Evolutionary conservation across 768 basidiomycete species (phyloP).

Genomic region (Psilocybe azurescens): DNA sequence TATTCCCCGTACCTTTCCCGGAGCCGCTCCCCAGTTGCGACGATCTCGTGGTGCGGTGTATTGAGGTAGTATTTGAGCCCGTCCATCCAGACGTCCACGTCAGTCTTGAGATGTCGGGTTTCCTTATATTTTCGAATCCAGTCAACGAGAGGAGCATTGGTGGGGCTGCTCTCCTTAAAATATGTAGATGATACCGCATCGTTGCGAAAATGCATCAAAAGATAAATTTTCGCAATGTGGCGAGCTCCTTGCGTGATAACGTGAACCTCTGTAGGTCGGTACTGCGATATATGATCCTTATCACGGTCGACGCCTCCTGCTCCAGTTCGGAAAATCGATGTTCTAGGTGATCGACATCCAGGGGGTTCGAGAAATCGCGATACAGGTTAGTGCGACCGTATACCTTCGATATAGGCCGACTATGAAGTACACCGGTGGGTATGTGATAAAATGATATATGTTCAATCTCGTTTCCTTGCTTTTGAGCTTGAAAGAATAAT

Average conservation of each 20-base stretch:
- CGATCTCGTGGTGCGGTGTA: constrained; percentile 32
- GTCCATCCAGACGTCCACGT: constrained; percentile 34
- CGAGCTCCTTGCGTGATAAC: constrained; percentile 33
- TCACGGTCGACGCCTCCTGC: constrained; percentile 26
- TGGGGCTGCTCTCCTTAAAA: constrained; percentile 31
- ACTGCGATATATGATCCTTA: constrained; percentile 23
- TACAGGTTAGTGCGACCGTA: constrained; percentile 33
- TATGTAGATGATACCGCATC: constrained; percentile 26
- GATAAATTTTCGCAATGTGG: constrained; percentile 39
- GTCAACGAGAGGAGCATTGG: constrained; percentile 22
- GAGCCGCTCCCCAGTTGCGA: constrained; percentile 26
- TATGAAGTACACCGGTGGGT: constrained; percentile 18
- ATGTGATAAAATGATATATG: constrained; percentile 28
- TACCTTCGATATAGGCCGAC: constrained; percentile 15
- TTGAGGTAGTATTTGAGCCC: constrained; percentile 37
- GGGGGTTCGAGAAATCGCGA: constrained; percentile 23
- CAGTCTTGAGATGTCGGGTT: constrained; percentile 21
- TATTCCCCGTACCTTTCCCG: constrained; percentile 26
- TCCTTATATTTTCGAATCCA: constrained; percentile 31
- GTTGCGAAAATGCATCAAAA: constrained; percentile 40
- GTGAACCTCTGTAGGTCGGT: constrained; percentile 5
- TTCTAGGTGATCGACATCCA: constrained; percentile 34
- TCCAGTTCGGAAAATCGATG: constrained; percentile 33
- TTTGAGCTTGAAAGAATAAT: constrained; percentile 11
- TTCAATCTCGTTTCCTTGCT: constrained; percentile 4